These are phyloP conservation scores for Rhizophagus prolifer DNA, from an alignment of 192 early-diverging fungal species.

Conservation along the genomic window DNA sequence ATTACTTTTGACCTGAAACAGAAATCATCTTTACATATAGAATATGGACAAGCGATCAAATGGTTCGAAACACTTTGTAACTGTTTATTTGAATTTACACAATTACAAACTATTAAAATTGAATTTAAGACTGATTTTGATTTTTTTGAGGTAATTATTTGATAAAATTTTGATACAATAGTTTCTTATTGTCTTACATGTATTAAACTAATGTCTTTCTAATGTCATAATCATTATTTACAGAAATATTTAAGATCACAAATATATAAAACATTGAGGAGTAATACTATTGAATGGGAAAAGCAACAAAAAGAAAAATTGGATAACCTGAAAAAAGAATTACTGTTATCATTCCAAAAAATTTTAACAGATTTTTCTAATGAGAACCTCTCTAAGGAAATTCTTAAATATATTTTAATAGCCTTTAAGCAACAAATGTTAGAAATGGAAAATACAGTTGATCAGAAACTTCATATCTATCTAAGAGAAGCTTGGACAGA, in stretches of 20 bases:
- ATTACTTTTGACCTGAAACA: neutral
- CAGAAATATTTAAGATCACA: neutral
- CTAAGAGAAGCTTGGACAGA: neutral
- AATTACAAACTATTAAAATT: neutral
- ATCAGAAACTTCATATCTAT: neutral
- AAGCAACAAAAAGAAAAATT: neutral
- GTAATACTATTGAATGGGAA: neutral
- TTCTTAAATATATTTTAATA: neutral
- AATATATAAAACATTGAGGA: neutral
- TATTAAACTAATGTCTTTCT: too few species aligned
- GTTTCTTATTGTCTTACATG: too few species aligned
- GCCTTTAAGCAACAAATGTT: neutral
- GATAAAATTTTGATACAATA: too few species aligned
- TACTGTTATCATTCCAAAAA: neutral
- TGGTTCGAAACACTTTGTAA: neutral
- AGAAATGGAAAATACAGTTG: neutral
- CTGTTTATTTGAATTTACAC: neutral
- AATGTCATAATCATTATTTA: too few species aligned
- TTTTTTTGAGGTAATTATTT: neutral
- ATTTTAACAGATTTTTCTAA: slow-evolving; percentile 10
- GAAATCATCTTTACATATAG: neutral
- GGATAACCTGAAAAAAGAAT: neutral
- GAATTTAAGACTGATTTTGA: neutral
- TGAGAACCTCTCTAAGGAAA: neutral
- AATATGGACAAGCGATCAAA: neutral